Evolutionary conservation across 108 stramenopile genomes (phyloP), one percentile per base, ranked within the genome.

Genomic region (Skeletonema grethae): DNA sequence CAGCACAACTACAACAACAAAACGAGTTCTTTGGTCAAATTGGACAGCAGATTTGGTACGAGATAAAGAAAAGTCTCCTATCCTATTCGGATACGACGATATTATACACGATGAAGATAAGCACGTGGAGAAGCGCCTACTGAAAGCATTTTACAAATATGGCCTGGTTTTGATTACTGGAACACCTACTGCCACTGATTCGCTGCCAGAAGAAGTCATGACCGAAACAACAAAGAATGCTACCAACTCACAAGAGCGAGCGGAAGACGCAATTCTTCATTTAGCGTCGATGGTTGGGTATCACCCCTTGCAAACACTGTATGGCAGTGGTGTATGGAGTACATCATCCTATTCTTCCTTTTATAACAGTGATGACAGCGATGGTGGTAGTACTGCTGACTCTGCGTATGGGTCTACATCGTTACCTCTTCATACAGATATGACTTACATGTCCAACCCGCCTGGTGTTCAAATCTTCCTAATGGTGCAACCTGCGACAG

Each of bases 391-490:
- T 53, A 73, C 72, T 20, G 93, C 93, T 45, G 93, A 95, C 75
- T 95, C 93, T 31, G 88, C 90, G 15, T 95, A 95, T 77, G 86
- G 88, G 0, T 66, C 79, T 12, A 90, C 79, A 50, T 86, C 80
- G 5, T 75, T 95, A 25, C 93, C 93, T 9, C 67, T 95, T 38
- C 93, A 95, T 73, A 95, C 93, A 8, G 93, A 95, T 66, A 87
- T 92, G 86, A 90, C 88, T 4, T 95, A 95, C 79, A 60, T 80
- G 46, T 75, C 71, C 18, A 86, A 83, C 77, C 93, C 93, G 30
- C 90, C 93, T 35, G 93, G 93, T 41, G 80, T 90, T 55, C 93
- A 95, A 69, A 88, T 95, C 28, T 95, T 95, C 63, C 87, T 90
- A 57, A 91, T 95, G 90, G 86, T 87, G 5, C 81, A 82, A 55